Evolutionary conservation across 208 protist genomes (phyloP), one percentile per base, ranked within the genome.

Genomic region (Novymonas esmeraldas): DNA sequence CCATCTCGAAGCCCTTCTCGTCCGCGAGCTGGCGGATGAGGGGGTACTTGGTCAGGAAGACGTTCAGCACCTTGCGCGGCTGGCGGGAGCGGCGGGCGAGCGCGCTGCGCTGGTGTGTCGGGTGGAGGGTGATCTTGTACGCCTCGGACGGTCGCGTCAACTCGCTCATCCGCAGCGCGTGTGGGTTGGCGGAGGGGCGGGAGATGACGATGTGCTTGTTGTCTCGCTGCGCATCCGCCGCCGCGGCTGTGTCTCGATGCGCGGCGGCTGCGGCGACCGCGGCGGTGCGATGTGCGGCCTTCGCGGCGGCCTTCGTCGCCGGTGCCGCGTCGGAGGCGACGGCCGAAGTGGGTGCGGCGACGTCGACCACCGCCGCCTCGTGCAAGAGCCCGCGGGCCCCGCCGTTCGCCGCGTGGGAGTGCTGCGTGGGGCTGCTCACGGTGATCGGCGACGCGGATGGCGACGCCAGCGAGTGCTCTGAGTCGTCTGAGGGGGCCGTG

Each of bases 1-100:
- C 63, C 26, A 92, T 70, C 22, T 72, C 80, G 61, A 87, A 98
- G 42, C 81, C 90, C 41, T 90, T 64, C 63, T 88, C 83, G 9
- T 79, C 79, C 5, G 89, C 90, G 51, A 95, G 69, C 38, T 75
- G 69, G 46, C 90, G 87, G 31, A 97, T 73, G 51, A 95, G 74
- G 10, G 85, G 57, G 76, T 97, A 97, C 73, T 95, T 96, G 67
- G 79, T 93, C 34, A 90, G 74, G 54, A 44, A 84, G 18, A 88
- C 74, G 68, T 93, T 91, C 13, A 95, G 45, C 29, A 92, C 70
- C 59, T 89, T 92, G 33, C 74, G 75, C 24, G 58, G 73, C 39
- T 82, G 73, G 16, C 73, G 76, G 16, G 73, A 71, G 48, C 78
- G 78, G 22, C 76, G 80, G 0, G 67, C 34, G 31, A 74, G 58